phyloP scores from a whole-genome alignment of 768 basidiomycete genomes.

The Fibroporia radiculosa region DNA sequence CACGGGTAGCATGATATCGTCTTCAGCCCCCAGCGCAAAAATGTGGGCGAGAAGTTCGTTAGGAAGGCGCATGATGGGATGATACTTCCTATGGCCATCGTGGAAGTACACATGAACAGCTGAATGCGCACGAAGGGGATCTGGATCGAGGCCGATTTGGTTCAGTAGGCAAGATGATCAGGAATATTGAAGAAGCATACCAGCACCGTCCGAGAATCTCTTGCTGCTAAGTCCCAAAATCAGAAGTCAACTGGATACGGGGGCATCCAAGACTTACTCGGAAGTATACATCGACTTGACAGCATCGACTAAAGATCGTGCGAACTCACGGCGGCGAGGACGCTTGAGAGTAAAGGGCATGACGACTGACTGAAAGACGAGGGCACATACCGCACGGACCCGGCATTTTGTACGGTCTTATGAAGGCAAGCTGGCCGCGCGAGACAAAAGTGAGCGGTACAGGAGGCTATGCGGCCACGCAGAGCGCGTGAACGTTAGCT shows the following conservation, averaged over 20 bases:
- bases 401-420: conserved; percentile 7
- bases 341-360: conserved; percentile 38
- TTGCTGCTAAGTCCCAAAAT: neutral
- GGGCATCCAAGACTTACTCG: conserved; percentile 9
- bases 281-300: conserved; percentile 15
- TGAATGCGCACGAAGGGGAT: neutral
- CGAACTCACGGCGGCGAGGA: conserved; percentile 39
- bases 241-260: neutral
- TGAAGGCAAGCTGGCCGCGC: neutral
- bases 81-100: conserved; percentile 16
- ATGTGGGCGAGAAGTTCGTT: conserved; percentile 57
- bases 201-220: neutral
- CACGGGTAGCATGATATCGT: conserved; percentile 50
- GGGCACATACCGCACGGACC: conserved; percentile 1
- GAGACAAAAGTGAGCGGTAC: conserved; percentile 6
- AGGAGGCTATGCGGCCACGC: conserved; percentile 12
- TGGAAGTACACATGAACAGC: neutral
- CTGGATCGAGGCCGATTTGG: neutral
- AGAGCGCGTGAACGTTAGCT: conserved; percentile 4
- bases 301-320: conserved; percentile 40
- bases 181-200: neutral
- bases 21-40: conserved; percentile 52
- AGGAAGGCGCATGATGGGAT: conserved; percentile 53
- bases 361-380: conserved; percentile 11
- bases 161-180: neutral